phyloP scores from a whole-genome alignment of 192 early-diverging fungal species.

The Backusella australiensis region DNA sequence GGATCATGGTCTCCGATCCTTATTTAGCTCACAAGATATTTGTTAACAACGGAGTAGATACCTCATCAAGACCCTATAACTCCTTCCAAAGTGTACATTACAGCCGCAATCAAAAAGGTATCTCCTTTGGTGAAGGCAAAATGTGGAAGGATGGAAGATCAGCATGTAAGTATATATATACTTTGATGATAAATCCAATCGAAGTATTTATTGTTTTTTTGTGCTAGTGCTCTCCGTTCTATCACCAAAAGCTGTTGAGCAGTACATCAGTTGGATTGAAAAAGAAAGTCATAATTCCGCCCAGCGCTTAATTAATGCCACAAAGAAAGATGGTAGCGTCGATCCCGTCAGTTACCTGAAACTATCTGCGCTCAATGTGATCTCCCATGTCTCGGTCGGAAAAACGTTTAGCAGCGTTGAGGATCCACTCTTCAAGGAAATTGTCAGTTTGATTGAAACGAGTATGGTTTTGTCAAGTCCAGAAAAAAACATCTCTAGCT shows the following conservation, averaged over 20 bases:
- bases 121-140: background rate
- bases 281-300: background rate
- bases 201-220: background rate
- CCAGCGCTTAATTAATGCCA: background rate
- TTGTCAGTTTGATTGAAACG: background rate
- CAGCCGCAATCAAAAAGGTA: background rate
- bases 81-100: background rate
- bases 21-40: conserved; percentile 10
- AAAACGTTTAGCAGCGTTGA: background rate
- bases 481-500: background rate
- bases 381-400: background rate
- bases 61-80: background rate
- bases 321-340: background rate
- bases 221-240: background rate
- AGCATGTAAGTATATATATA: background rate
- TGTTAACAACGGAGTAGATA: background rate
- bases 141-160: background rate
- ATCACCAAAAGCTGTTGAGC: conserved; percentile 2
- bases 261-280: background rate
- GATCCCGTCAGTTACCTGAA: background rate
- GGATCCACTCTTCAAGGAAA: background rate
- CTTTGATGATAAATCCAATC: background rate
- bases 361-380: background rate
- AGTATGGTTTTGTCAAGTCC: background rate
- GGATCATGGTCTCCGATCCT: conserved; percentile 11